These are phyloP conservation scores for Rhipidocladum racemiflorum DNA, from an alignment of 176 grass and related monocot genomes.

Conservation along the genomic window DNA sequence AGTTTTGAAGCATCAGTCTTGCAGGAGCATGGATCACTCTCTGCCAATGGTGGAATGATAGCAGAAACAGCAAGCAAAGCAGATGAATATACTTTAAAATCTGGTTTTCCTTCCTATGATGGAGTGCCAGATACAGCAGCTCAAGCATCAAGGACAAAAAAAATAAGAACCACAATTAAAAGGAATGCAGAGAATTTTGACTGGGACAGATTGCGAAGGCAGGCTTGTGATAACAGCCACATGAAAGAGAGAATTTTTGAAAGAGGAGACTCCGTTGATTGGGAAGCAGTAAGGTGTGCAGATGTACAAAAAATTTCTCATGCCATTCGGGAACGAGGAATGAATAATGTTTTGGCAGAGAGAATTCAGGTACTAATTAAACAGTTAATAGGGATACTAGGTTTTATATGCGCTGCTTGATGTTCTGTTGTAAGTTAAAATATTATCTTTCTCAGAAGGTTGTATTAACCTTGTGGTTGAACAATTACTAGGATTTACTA, in stretches of 20 bases:
- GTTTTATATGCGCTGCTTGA: conserved; percentile 16
- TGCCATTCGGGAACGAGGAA: conserved; percentile 77
- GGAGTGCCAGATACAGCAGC: conserved; percentile 29
- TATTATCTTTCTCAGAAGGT: not conserved
- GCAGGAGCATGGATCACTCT: conserved; percentile 26
- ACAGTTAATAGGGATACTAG: not conserved
- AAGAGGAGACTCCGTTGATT: conserved; percentile 71
- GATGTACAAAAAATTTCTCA: conserved; percentile 64
- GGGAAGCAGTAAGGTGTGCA: conserved; percentile 75
- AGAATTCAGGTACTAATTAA: conserved; percentile 71
- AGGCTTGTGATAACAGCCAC: conserved; percentile 9
- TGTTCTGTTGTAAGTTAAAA: not conserved
- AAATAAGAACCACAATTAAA: conserved; percentile 37
- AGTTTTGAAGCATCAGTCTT: conserved; percentile 36
- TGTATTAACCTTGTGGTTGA: not conserved
- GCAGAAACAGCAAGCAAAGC: conserved; percentile 14
- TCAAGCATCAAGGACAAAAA: conserved; percentile 43
- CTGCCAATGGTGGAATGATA: conserved; percentile 24
- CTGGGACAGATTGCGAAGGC: conserved; percentile 73
- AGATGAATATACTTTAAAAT: conserved; percentile 34
- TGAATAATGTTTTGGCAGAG: conserved; percentile 81
- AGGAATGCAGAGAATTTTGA: conserved; percentile 51
- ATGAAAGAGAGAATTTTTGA: conserved; percentile 55
- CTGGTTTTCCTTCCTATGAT: conserved; percentile 33
- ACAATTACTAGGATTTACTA: not conserved